A percentile compares a stretch with the other conserved stretches of the same genome.
Conservation (phyloP, 2,329 filamentous ascomycete species). For the Aspergillus bombycis region DNA sequence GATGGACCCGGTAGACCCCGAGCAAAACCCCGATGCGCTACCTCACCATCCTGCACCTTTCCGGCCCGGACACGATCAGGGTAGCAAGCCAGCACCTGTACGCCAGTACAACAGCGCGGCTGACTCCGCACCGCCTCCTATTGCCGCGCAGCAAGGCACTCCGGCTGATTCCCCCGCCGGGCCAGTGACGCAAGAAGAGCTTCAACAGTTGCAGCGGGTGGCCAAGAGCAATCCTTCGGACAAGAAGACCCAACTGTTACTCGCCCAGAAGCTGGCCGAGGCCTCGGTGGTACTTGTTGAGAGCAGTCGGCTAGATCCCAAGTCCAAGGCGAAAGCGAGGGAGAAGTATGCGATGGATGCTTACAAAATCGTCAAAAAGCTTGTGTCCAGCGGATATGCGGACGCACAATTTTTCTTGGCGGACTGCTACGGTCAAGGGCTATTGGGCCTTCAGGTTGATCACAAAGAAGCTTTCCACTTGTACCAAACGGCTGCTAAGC, state of each 20-base stretch:
- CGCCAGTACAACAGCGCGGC: slow-evolving; percentile 53
- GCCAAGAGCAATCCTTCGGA: slow-evolving; percentile 75
- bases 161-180: slow-evolving; percentile 26
- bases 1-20: slow-evolving; percentile 22
- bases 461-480: slow-evolving; percentile 90
- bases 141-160: slow-evolving; percentile 27
- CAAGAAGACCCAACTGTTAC: slow-evolving; percentile 67
- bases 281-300: slow-evolving; percentile 79
- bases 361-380: slow-evolving; percentile 88
- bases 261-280: slow-evolving; percentile 85
- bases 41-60: slow-evolving; percentile 60
- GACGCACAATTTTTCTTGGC: slow-evolving; percentile 95
- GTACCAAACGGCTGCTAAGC: slow-evolving; percentile 92
- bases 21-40: slow-evolving; percentile 58
- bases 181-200: slow-evolving; percentile 75
- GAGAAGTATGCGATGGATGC: slow-evolving; percentile 86
- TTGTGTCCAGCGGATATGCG: slow-evolving; percentile 70
- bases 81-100: slow-evolving; percentile 54
- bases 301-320: slow-evolving; percentile 70
- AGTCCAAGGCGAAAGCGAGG: slow-evolving; percentile 64
- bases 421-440: slow-evolving; percentile 82
- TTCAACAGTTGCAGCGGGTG: slow-evolving; percentile 72
- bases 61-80: slow-evolving; percentile 53
- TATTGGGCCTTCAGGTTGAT: slow-evolving; percentile 77
- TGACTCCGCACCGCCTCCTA: slow-evolving; percentile 37